A percentile compares a stretch with the other conserved stretches of the same genome.
Evolutionary conservation across 352 stramenopile species (phyloP).

Genomic region (Phytophthora sp.): DNA sequence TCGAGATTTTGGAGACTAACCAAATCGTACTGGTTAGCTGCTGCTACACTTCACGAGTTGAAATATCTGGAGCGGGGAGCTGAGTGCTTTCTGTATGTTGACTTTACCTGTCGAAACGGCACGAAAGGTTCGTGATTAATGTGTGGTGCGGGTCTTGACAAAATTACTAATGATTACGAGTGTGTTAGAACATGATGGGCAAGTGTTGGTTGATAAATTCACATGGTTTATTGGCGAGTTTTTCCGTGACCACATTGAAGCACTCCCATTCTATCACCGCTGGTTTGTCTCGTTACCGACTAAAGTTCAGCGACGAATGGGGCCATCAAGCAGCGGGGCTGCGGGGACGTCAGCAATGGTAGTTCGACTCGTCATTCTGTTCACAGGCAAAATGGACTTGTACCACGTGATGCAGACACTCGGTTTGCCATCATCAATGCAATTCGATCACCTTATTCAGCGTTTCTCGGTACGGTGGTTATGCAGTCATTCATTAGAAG

Average conservation of each 20-base stretch:
- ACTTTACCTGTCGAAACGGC: conserved; percentile 56
- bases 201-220: conserved; percentile 45
- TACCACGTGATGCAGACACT: conserved; percentile 66
- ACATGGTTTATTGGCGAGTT: conserved; percentile 64
- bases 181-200: conserved; percentile 51
- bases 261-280: conserved; percentile 64
- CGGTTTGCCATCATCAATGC: conserved; percentile 58
- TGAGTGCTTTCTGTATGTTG: conserved; percentile 73
- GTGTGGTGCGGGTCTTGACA: not conserved
- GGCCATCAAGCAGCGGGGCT: conserved; percentile 14
- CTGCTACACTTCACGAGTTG: conserved; percentile 68
- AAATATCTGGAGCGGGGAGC: conserved; percentile 74
- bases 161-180: not conserved
- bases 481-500: conserved; percentile 63
- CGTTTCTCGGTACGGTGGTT: conserved; percentile 48
- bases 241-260: conserved; percentile 63
- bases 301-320: conserved; percentile 55
- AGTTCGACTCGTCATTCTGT: conserved; percentile 74
- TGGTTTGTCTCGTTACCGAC: conserved; percentile 67
- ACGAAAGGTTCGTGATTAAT: conserved; percentile 50
- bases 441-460: conserved; percentile 65
- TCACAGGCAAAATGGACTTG: conserved; percentile 62
- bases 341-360: conserved; percentile 29
- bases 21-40: conserved; percentile 35
- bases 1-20: not conserved